Evolutionary conservation across 2,329 filamentous ascomycete genomes (phyloP).

Genomic region (Ceratocystis destructans): DNA sequence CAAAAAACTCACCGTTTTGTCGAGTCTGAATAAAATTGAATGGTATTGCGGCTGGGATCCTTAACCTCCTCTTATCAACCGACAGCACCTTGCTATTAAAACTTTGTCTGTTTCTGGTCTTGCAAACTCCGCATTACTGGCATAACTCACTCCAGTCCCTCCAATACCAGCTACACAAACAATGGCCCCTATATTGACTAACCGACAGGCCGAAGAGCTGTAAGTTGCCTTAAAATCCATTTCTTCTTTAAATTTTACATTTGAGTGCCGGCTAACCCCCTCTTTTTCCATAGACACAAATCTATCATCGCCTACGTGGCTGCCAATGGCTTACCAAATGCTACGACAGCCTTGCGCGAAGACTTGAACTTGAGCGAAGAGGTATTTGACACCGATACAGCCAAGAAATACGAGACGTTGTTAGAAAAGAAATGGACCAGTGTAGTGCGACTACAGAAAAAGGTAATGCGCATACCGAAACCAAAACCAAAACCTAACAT

Average conservation of each 20-base stretch:
- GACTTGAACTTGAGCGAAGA: conserved; percentile 61
- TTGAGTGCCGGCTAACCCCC: conserved; percentile 15
- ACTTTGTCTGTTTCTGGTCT: not conserved
- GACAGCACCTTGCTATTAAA: not conserved
- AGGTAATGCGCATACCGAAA: conserved; percentile 39
- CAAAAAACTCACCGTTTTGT: not conserved
- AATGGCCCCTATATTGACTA: conserved; percentile 65
- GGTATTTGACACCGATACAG: conserved; percentile 61
- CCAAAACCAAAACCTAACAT: too few relatives aligned
- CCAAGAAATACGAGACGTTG: conserved; percentile 87
- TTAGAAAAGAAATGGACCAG: conserved; percentile 99
- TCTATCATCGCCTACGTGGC: conserved; percentile 81
- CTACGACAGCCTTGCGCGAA: conserved; percentile 57
- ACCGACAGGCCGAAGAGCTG: conserved; percentile 79
- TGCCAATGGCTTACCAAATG: conserved; percentile 55
- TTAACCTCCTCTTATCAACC: not conserved
- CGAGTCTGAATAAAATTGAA: not conserved
- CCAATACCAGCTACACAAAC: conserved; percentile 1
- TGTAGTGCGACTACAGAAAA: conserved; percentile 87
- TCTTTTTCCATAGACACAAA: conserved; percentile 54
- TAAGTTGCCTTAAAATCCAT: conserved; percentile 35
- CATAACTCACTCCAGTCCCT: not conserved
- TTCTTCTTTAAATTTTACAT: conserved; percentile 8
- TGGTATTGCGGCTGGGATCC: not conserved
- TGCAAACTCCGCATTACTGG: not conserved